Conservation (phyloP, 306 rosid genomes). For the Vicia sativa region DNA sequence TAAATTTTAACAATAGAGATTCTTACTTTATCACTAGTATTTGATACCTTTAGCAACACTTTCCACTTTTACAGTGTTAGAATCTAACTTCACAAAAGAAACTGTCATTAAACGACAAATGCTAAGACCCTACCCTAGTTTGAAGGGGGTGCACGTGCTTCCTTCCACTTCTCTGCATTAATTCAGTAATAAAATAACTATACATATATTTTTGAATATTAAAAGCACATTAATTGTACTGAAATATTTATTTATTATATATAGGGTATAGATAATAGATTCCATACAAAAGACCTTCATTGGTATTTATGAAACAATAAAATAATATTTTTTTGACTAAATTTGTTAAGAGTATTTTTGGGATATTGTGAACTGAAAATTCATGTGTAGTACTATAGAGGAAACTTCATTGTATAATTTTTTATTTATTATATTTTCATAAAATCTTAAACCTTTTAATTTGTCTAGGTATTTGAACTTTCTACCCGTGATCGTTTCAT, state of each 20-base stretch:
- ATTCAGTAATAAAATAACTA: too few species aligned
- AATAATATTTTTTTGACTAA: slow-evolving; percentile 2
- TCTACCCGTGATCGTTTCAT: slow-evolving; percentile 56
- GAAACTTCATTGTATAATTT: slow-evolving; percentile 32
- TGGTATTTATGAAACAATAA: slow-evolving; percentile 28
- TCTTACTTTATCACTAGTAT: slow-evolving; percentile 9
- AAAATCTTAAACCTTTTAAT: slow-evolving; percentile 36
- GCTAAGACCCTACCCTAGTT: slow-evolving; percentile 40
- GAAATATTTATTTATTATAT: slow-evolving; percentile 29
- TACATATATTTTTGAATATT: slow-evolving; percentile 20
- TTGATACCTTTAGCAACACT: slow-evolving; percentile 24
- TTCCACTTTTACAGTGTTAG: slow-evolving; percentile 47
- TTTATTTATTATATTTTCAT: slow-evolving; percentile 30
- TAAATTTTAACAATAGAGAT: slow-evolving; percentile 13
- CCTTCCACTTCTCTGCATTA: slow-evolving; percentile 45
- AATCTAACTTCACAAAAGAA: slow-evolving; percentile 53
- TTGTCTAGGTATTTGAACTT: slow-evolving; percentile 53
- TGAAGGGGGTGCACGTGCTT: slow-evolving; percentile 70
- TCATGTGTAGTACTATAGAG: slow-evolving; percentile 18
- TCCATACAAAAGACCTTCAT: slow-evolving; percentile 40
- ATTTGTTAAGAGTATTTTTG: slow-evolving; percentile 25
- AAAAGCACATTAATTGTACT: slow-evolving; percentile 37
- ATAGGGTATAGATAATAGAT: slow-evolving; percentile 45
- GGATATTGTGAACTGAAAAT: slow-evolving; percentile 26
- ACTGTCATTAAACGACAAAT: slow-evolving; percentile 70